Evolutionary conservation across 2,329 filamentous ascomycete species (phyloP).

Genomic region (Didymella exigua): DNA sequence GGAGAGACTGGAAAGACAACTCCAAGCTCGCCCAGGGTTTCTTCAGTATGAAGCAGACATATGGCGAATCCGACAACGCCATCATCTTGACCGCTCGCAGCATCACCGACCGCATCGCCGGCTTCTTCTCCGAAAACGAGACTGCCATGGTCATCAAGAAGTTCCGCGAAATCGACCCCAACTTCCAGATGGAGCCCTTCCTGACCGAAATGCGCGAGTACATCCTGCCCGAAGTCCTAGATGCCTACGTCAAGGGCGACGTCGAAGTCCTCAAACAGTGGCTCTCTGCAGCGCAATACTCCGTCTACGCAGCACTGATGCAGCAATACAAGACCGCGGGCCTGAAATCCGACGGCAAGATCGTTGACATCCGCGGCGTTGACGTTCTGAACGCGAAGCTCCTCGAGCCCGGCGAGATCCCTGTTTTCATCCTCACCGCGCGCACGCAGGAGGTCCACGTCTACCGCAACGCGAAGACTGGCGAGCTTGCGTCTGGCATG

Average conservation of each 20-base stretch:
- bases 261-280: slow-evolving; percentile 88
- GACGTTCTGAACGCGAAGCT: slow-evolving; percentile 83
- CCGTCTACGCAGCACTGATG: slow-evolving; percentile 94
- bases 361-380: slow-evolving; percentile 92
- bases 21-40: slow-evolving; percentile 87
- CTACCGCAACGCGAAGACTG: slow-evolving; percentile 89
- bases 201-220: slow-evolving; percentile 95
- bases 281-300: slow-evolving; percentile 95
- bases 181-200: slow-evolving; percentile 94
- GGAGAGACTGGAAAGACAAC: slow-evolving; percentile 90
- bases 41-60: slow-evolving; percentile 83
- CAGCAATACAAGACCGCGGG: slow-evolving; percentile 95
- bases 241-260: slow-evolving; percentile 97
- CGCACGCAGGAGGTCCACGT: slow-evolving; percentile 97
- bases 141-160: slow-evolving; percentile 97
- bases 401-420: slow-evolving; percentile 83
- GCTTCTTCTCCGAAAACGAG: slow-evolving; percentile 98
- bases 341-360: slow-evolving; percentile 91
- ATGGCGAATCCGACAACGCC: slow-evolving; percentile 97
- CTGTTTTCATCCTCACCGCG: slow-evolving; percentile 96
- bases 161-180: slow-evolving; percentile 93
- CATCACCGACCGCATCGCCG: slow-evolving; percentile 89
- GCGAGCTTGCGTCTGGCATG: slow-evolving; percentile 91
- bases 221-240: slow-evolving; percentile 94
- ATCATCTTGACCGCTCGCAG: slow-evolving; percentile 90